Evolutionary conservation across 257 asterid genomes (phyloP), one percentile per base, ranked within the genome.

Genomic region (Sherardia arvensis): DNA sequence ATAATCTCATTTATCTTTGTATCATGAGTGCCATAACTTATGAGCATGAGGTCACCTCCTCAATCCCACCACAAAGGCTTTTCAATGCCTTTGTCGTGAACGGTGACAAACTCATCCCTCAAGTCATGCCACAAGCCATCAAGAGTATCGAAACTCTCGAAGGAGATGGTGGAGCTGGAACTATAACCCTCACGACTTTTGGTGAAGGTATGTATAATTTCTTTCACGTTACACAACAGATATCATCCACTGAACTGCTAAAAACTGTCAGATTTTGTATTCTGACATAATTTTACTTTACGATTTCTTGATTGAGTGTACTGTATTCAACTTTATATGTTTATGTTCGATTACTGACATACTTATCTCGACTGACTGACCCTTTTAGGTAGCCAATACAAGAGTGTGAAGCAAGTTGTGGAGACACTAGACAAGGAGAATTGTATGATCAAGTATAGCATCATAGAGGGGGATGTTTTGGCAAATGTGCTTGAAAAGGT

Each of bases 111-210:
- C 71, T 75, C 70, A 21, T 69, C 0, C 85, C 83, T 1, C 73
- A 73, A 58, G 47, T 69, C 67, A 3, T 74, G 71, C 83, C 87
- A 11, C 65, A 69, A 6, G 74, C 71, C 10, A 67, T 82, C 68
- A 67, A 76, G 34, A 74, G 61, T 4, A 26, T 77, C 4, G 77
- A 74, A 32, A 69, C 28, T 8, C 34, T 75, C 14, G 69, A 75
- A 53, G 83, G 83, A 27, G 79, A 79, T 17, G 87, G 72, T 15
- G 78, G 81, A 1, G 78, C 57, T 1, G 83, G 81, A 51, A 69
- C 69, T 36, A 57, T 74, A 53, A 73, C 59, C 33, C 22, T 71
- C 14, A 72, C 78, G 34, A 66, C 59, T 26, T 76, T 76, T 25
- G 73, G 70, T 0, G 78, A 82, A 75, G 80, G 80, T 40, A 12